phyloP scores from a whole-genome alignment of 495 filamentous ascomycete species.

The Friedmanniomyces simplex region DNA sequence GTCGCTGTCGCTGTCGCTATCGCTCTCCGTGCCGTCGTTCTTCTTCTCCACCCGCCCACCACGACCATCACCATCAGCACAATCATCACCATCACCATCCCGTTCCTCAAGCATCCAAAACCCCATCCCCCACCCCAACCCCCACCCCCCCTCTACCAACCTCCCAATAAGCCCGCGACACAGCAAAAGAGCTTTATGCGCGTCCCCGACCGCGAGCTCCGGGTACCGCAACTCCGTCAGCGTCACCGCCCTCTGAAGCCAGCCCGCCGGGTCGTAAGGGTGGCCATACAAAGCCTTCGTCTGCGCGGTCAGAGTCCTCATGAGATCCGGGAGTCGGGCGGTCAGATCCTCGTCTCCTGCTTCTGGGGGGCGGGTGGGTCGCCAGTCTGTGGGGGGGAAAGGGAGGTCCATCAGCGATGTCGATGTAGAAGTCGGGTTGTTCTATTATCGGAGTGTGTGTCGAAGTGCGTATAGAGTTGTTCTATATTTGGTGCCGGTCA shows the following conservation, averaged over 20 bases:
- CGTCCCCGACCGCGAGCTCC: conserved; percentile 21
- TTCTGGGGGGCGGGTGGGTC: conserved; percentile 7
- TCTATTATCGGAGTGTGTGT: not conserved
- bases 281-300: conserved; percentile 2
- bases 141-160: not conserved
- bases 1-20: not conserved
- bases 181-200: conserved; percentile 14
- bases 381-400: not conserved
- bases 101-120: conserved; percentile 19
- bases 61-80: too few relatives aligned
- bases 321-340: not conserved
- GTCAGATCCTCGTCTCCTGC: not conserved
- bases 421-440: not conserved
- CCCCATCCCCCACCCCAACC: conserved; percentile 12
- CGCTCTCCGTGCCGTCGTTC: not conserved
- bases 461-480: too few relatives aligned
- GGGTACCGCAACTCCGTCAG: conserved; percentile 15
- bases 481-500: too few relatives aligned
- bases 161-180: not conserved
- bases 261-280: conserved; percentile 10
- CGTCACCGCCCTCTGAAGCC: conserved; percentile 2
- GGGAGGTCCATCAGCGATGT: conserved; percentile 3
- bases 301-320: not conserved
- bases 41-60: not conserved
- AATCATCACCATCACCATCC: too few relatives aligned